Evolutionary conservation across 495 filamentous ascomycete species (phyloP).

Genomic region (Tuber aestivum): DNA sequence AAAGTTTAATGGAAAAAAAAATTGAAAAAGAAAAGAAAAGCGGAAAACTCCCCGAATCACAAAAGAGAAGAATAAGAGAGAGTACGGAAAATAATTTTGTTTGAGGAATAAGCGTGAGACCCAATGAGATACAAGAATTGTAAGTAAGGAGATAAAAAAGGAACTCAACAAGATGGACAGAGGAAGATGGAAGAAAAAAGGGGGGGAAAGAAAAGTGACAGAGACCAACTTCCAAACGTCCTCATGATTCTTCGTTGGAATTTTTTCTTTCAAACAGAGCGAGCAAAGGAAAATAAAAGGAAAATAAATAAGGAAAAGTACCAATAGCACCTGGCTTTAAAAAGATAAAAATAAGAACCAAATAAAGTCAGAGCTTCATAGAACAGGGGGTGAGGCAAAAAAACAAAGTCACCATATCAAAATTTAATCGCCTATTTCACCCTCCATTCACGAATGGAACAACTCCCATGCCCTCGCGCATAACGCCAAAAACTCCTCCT

Average conservation of each 20-base stretch:
- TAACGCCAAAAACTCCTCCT: constrained; percentile 83
- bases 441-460: constrained; percentile 68
- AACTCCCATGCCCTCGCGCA: constrained; percentile 93
- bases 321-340: constrained; percentile 35
- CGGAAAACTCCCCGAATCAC: not conserved
- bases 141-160: constrained; percentile 15
- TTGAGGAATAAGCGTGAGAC: constrained; percentile 2
- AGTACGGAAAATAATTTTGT: not conserved
- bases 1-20: constrained; percentile 21
- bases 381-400: not conserved
- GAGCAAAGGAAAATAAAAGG: constrained; percentile 11
- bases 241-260: constrained; percentile 4
- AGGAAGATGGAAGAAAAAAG: constrained; percentile 19
- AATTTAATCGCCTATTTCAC: not conserved
- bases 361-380: not conserved
- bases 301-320: constrained; percentile 28
- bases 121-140: constrained; percentile 37
- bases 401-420: not conserved
- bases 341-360: not conserved
- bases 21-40: constrained; percentile 9
- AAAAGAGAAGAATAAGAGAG: not conserved
- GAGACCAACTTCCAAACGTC: constrained; percentile 2
- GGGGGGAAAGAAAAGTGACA: constrained; percentile 18
- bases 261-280: not conserved
- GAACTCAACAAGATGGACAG: not conserved